Conservation (phyloP, 345 rosid species). For the Gossypium bickii region DNA sequence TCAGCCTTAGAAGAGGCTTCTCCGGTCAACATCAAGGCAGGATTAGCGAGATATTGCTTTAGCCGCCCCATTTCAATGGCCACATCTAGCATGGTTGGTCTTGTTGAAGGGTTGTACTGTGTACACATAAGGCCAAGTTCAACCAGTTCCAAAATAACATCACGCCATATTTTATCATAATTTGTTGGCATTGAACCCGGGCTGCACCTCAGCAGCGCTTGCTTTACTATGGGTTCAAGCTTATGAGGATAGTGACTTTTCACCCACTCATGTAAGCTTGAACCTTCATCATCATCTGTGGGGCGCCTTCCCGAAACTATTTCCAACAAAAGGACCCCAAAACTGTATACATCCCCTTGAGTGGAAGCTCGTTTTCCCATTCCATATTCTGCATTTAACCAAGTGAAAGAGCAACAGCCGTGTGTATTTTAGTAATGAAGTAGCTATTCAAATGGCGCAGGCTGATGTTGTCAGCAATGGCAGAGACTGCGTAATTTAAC, state of each 20-base stretch:
- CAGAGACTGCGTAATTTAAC: not conserved
- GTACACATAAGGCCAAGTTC: conserved; percentile 86
- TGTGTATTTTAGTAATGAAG: not conserved
- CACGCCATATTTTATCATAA: conserved; percentile 41
- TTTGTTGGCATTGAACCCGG: conserved; percentile 30
- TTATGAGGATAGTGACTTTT: conserved; percentile 65
- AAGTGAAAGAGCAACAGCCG: not conserved
- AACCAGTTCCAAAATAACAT: conserved; percentile 63
- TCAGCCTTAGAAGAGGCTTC: conserved; percentile 25
- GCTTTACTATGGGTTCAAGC: conserved; percentile 53
- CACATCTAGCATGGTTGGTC: conserved; percentile 84
- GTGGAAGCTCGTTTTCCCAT: conserved; percentile 73
- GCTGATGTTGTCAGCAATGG: no score
- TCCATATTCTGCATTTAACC: conserved; percentile 64
- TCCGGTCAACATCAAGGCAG: conserved; percentile 29
- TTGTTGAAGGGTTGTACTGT: conserved; percentile 59
- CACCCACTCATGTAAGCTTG: conserved; percentile 72
- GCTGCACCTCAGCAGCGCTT: conserved; percentile 45
- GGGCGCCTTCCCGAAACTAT: conserved; percentile 70
- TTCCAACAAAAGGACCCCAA: conserved; percentile 75
- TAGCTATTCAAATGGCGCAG: no score
- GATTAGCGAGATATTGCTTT: conserved; percentile 56
- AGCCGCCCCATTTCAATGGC: conserved; percentile 68
- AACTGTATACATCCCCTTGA: conserved; percentile 86
- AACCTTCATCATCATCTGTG: conserved; percentile 54